Conservation (phyloP, 208 protist species). For the Crithidia acanthocephali region DNA sequence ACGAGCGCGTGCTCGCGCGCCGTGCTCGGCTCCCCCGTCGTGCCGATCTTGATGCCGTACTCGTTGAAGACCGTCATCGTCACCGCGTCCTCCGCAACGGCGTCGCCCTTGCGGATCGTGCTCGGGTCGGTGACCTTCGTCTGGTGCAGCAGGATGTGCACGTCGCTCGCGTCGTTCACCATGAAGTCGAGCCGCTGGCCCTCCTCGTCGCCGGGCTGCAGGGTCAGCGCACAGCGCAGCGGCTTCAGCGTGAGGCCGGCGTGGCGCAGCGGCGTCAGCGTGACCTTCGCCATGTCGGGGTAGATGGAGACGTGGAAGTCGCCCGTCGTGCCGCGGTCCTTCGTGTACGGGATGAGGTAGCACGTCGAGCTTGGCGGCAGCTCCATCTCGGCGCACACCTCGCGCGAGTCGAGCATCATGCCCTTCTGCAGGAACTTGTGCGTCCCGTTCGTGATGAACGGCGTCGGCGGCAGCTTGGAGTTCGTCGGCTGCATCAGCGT, state of each 20-base stretch:
- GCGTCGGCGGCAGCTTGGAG: slow-evolving; percentile 63
- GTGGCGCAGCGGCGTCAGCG: slow-evolving; percentile 73
- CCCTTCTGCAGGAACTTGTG: slow-evolving; percentile 83
- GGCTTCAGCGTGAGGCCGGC: slow-evolving; percentile 65
- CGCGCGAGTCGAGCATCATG: slow-evolving; percentile 80
- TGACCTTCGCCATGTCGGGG: slow-evolving; percentile 78
- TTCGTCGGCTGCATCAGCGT: slow-evolving; percentile 73
- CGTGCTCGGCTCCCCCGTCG: slow-evolving; percentile 63
- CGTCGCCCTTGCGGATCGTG: slow-evolving; percentile 52
- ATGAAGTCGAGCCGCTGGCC: slow-evolving; percentile 65
- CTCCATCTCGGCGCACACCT: slow-evolving; percentile 81
- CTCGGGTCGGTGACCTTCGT: slow-evolving; percentile 49
- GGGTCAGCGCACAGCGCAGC: slow-evolving; percentile 34
- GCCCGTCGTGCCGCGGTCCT: slow-evolving; percentile 66
- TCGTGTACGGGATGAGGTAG: slow-evolving; percentile 86
- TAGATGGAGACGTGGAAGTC: slow-evolving; percentile 86
- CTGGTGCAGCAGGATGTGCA: slow-evolving; percentile 83
- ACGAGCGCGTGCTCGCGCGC: slow-evolving; percentile 77
- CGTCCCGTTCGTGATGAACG: slow-evolving; percentile 74
- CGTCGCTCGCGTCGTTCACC: slow-evolving; percentile 70
- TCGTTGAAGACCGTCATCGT: slow-evolving; percentile 74
- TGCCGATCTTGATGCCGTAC: slow-evolving; percentile 67
- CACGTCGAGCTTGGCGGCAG: slow-evolving; percentile 74
- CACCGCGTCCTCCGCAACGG: slow-evolving; percentile 55
- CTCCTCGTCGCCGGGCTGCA: slow-evolving; percentile 37